phyloP scores from a whole-genome alignment of 1,284 basidiomycete genomes.

The Grifola frondosa region DNA sequence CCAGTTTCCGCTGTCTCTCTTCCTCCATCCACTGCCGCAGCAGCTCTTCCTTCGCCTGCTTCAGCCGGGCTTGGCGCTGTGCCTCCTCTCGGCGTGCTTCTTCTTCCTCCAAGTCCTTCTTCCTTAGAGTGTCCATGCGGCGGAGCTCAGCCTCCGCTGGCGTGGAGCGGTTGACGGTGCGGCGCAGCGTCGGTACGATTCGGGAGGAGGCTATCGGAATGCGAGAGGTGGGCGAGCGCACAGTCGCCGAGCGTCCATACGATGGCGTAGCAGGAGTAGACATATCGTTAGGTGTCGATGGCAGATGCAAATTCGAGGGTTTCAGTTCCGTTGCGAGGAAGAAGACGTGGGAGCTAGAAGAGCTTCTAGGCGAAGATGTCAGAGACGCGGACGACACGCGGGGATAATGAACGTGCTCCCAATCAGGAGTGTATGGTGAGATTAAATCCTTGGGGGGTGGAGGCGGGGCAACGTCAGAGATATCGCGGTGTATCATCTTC shows the following conservation, averaged over 20 bases:
- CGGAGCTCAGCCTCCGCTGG: conserved; percentile 22
- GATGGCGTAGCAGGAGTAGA: conserved; percentile 9
- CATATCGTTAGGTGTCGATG: conserved; percentile 10
- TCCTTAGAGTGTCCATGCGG: conserved; percentile 19
- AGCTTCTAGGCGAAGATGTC: conserved; percentile 4
- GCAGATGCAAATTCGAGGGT: conserved; percentile 15
- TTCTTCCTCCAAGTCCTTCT: conserved; percentile 46
- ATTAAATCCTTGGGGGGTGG: conserved; percentile 22
- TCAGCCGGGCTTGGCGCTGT: conserved; percentile 46
- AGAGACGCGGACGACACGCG: conserved; percentile 15
- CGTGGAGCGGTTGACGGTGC: conserved; percentile 18
- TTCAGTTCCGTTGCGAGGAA: conserved; percentile 17
- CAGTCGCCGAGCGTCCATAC: too few species aligned
- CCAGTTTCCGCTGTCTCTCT: conserved; percentile 43
- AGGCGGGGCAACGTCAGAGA: conserved; percentile 13
- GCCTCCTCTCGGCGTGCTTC: conserved; percentile 50
- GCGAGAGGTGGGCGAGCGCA: conserved; percentile 19
- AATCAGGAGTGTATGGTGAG: conserved; percentile 8
- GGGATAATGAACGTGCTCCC: conserved; percentile 20
- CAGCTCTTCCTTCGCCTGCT: conserved; percentile 46
- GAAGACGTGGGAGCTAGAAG: conserved; percentile 9
- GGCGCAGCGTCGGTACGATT: conserved; percentile 7
- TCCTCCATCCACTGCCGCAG: conserved; percentile 48
- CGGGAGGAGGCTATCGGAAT: conserved; percentile 21
- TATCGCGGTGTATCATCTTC: conserved; percentile 14